Evolutionary conservation across 192 early-diverging fungal genomes (phyloP).

Genomic region (Coemansia sp.): DNA sequence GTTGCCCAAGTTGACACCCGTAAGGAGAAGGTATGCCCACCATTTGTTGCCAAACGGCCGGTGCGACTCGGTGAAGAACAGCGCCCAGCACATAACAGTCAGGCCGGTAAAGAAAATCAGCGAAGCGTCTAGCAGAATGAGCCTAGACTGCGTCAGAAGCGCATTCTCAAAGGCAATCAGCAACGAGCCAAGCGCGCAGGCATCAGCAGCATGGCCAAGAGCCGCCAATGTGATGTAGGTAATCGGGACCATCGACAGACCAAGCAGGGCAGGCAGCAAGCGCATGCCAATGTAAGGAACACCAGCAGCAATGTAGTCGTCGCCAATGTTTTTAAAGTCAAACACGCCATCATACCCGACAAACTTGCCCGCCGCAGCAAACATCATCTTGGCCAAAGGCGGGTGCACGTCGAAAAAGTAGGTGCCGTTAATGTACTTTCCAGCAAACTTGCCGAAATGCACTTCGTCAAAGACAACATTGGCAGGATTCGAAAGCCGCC

Average conservation of each 20-base stretch:
- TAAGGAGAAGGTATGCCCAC: slow-evolving; percentile 61
- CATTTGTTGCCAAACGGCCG: slow-evolving; percentile 46
- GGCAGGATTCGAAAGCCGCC: slow-evolving; percentile 40
- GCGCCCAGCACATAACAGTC: slow-evolving; percentile 25
- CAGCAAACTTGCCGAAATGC: slow-evolving; percentile 76
- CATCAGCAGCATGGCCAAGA: slow-evolving; percentile 62
- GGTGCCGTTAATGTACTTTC: slow-evolving; percentile 83
- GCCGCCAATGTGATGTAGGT: slow-evolving; percentile 84
- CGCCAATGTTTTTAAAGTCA: slow-evolving; percentile 70
- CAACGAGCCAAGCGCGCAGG: slow-evolving; percentile 69
- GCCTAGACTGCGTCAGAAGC: slow-evolving; percentile 69
- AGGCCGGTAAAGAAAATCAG: slow-evolving; percentile 79
- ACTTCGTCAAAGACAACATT: slow-evolving; percentile 76
- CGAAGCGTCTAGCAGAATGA: slow-evolving; percentile 94
- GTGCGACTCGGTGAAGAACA: slow-evolving; percentile 33
- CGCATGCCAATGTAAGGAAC: slow-evolving; percentile 89
- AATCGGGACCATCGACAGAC: slow-evolving; percentile 80
- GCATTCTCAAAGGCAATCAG: slow-evolving; percentile 74
- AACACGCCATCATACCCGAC: slow-evolving; percentile 86
- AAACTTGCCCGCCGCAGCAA: slow-evolving; percentile 76
- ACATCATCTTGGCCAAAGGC: slow-evolving; percentile 94
- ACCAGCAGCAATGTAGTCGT: slow-evolving; percentile 68
- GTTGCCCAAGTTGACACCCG: slow-evolving; percentile 59
- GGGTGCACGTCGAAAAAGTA: slow-evolving; percentile 99
- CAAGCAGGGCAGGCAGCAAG: slow-evolving; percentile 81